phyloP scores from a whole-genome alignment of 192 early-diverging fungal genomes.

The Allomyces macrogynus region DNA sequence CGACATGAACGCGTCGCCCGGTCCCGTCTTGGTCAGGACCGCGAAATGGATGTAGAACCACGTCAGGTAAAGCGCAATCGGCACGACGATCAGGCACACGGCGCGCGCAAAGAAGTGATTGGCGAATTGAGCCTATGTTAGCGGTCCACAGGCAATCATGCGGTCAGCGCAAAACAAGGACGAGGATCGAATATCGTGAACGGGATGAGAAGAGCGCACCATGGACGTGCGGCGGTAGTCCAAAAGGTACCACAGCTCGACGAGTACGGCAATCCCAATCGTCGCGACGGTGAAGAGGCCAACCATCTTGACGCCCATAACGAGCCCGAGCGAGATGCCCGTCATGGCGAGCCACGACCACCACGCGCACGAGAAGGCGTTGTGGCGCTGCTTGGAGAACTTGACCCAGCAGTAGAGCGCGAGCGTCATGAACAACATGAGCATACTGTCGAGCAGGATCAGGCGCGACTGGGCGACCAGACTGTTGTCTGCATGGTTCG shows the following conservation, averaged over 20 bases:
- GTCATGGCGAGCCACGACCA: slow-evolving; percentile 68
- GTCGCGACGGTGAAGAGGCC: slow-evolving; percentile 70
- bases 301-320: slow-evolving; percentile 83
- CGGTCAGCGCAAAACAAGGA: not conserved
- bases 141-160: not conserved
- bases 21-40: slow-evolving; percentile 54
- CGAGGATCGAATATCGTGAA: not conserved
- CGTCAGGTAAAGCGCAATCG: slow-evolving; percentile 51
- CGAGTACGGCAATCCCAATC: slow-evolving; percentile 61
- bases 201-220: slow-evolving; percentile 9
- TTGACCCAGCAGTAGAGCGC: slow-evolving; percentile 70
- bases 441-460: slow-evolving; percentile 82
- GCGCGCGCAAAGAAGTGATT: slow-evolving; percentile 73
- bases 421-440: slow-evolving; percentile 74
- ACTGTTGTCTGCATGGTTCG: slow-evolving; percentile 50
- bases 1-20: slow-evolving; percentile 86
- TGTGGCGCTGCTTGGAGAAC: slow-evolving; percentile 59
- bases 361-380: slow-evolving; percentile 56
- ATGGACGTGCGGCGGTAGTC: slow-evolving; percentile 61
- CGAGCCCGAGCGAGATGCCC: slow-evolving; percentile 54
- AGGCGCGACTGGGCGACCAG: slow-evolving; percentile 75
- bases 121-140: slow-evolving; percentile 33
- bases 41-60: slow-evolving; percentile 90
- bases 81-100: slow-evolving; percentile 62
- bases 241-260: slow-evolving; percentile 81